A percentile compares a stretch with the other conserved stretches of the same genome.
These are phyloP conservation scores for Cladosporium sphaerospermum DNA, from an alignment of 2,329 filamentous ascomycete genomes.

Conservation along the genomic window DNA sequence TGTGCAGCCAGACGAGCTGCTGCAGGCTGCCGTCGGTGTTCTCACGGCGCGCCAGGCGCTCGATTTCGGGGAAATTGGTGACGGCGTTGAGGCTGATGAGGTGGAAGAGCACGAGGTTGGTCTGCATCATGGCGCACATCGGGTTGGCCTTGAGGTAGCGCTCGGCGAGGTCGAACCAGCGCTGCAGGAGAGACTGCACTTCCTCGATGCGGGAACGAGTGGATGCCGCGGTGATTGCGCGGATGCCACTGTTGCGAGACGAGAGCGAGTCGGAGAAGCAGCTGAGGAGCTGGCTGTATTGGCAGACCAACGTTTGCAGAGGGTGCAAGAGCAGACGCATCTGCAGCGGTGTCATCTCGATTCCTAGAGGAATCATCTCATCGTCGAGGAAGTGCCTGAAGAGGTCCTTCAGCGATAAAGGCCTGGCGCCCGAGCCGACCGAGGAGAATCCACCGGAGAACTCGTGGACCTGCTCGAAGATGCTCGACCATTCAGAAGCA, in stretches of 20 bases:
- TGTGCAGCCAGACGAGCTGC: constrained; percentile 51
- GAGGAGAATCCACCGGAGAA: constrained; percentile 49
- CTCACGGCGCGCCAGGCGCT: constrained; percentile 59
- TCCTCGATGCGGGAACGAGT: constrained; percentile 58
- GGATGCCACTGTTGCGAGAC: constrained; percentile 38
- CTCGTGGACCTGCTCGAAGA: constrained; percentile 55
- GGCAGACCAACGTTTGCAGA: constrained; percentile 58
- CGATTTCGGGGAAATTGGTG: constrained; percentile 61
- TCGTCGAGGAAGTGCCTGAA: constrained; percentile 64
- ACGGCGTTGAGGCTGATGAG: constrained; percentile 64
- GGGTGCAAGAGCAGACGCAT: constrained; percentile 64
- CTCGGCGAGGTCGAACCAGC: constrained; percentile 62
- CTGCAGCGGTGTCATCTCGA: constrained; percentile 50
- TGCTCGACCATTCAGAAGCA: constrained; percentile 53
- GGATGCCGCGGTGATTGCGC: constrained; percentile 53
- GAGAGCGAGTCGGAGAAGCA: constrained; percentile 56
- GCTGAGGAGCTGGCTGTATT: constrained; percentile 58
- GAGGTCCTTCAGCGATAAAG: constrained; percentile 56
- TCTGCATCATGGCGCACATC: constrained; percentile 54
- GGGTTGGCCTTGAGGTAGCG: constrained; percentile 51
- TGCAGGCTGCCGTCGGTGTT: constrained; percentile 51
- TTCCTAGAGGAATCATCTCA: constrained; percentile 49
- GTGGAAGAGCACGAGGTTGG: constrained; percentile 64
- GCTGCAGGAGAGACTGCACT: constrained; percentile 56
- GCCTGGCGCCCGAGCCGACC: constrained; percentile 46